Evolutionary conservation across 164 flowering plant genomes (phyloP), one percentile per base, ranked within the genome.

Genomic region (Liriodendron chinense): DNA sequence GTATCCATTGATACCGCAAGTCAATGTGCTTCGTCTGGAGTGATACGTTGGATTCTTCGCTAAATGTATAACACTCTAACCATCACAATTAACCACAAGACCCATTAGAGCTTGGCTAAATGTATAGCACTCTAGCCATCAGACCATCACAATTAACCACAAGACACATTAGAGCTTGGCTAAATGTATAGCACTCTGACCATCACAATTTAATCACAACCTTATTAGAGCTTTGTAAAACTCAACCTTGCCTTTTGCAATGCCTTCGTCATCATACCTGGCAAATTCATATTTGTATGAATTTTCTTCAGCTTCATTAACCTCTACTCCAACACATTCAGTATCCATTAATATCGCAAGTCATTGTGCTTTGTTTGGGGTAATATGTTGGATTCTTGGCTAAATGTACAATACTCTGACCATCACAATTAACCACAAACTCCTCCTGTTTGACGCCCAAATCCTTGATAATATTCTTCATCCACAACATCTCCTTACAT

Each of bases 161-260:
- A 71, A 25, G n/a, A n/a, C n/a, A n/a, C n/a, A n/a, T n/a, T n/a
- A n/a, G n/a, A n/a, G n/a, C n/a, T n/a, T n/a, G 53, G 7, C 9
- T 9, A 48, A 48, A 48, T 48, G 7, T 48, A 48, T 48, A 48
- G 53, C 53, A 48, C 53, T 48, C 7, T 48, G 53, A 48, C 14
- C 26, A 25, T 72, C 65, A 61, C 67, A 72, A 57, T 57, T 10
- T n/a, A n/a, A n/a, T n/a, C n/a, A n/a, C n/a, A n/a, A n/a, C n/a
- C n/a, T n/a, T n/a, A 22, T 24, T 12, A 7, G 2, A 21, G 12
- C 1, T 70, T 25, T 0, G 10, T 50, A 72, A 24, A 26, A 18
- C 49, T 72, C 25, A 23, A 26, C 7, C 23, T 61, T 72, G 22
- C 26, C 66, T 16, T 61, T 16, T 28, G 49, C 28, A 72, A 13